Evolutionary conservation across 148 eudicot species (phyloP).

Genomic region (Diospyros lotus): DNA sequence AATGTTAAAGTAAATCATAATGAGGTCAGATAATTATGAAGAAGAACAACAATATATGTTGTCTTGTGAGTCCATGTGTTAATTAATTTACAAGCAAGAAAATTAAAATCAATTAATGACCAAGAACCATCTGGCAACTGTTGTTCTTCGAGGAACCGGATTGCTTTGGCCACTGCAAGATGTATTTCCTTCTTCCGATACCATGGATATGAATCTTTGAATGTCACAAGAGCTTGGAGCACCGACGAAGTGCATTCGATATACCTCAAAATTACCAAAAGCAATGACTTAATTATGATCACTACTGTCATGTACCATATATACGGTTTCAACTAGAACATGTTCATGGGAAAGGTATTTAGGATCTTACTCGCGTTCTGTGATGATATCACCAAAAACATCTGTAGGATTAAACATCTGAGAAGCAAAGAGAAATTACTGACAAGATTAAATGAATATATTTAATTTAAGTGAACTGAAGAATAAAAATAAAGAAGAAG

Average conservation of each 20-base stretch:
- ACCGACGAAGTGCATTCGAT: slow-evolving; percentile 48
- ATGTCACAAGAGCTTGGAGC: slow-evolving; percentile 16
- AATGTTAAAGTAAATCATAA: no score
- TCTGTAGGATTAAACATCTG: slow-evolving; percentile 59
- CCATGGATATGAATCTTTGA: slow-evolving; percentile 20
- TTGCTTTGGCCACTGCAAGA: slow-evolving; percentile 16
- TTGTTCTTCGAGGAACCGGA: slow-evolving; percentile 28
- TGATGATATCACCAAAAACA: slow-evolving; percentile 37
- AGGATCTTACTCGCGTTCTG: slow-evolving; percentile 37
- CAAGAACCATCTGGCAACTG: slow-evolving; percentile 59
- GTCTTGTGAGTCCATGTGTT: not conserved
- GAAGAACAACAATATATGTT: no score
- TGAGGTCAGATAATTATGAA: no score
- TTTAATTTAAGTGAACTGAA: no score
- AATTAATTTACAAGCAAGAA: not conserved
- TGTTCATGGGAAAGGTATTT: no score
- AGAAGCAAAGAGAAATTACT: not conserved
- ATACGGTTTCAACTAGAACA: no score
- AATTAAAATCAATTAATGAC: slow-evolving; percentile 13
- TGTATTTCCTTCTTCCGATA: slow-evolving; percentile 22
- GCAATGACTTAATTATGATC: no score
- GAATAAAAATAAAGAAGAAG: no score
- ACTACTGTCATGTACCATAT: no score
- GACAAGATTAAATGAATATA: no score
- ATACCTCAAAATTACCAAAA: no score